Conservation (phyloP, 2,329 filamentous ascomycete species). For the Ilyonectria sp. region DNA sequence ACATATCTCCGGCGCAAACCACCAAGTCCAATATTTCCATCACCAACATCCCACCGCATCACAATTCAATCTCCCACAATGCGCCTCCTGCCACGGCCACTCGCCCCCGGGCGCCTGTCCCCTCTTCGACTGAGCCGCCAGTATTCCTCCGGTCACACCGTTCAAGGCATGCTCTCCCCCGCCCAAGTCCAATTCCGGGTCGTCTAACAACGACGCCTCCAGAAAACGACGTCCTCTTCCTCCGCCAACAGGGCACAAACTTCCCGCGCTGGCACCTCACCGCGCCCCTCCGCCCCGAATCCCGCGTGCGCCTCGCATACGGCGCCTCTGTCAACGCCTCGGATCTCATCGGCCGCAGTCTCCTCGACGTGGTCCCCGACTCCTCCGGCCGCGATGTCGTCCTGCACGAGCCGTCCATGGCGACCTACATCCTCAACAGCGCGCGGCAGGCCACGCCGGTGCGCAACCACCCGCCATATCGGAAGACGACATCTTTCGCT, state of each 20-base stretch:
- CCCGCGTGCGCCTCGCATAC: conserved; percentile 57
- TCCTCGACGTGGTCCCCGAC: conserved; percentile 72
- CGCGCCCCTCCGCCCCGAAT: conserved; percentile 51
- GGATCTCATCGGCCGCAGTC: conserved; percentile 75
- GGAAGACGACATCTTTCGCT: not conserved
- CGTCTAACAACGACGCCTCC: conserved; percentile 26
- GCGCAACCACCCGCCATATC: conserved; percentile 9
- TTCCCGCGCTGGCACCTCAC: conserved; percentile 58
- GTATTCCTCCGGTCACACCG: conserved; percentile 48
- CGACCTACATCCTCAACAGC: conserved; percentile 79
- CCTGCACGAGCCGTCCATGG: conserved; percentile 76
- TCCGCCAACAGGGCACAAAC: conserved; percentile 56
- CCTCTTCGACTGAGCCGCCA: conserved; percentile 20
- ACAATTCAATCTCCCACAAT: conserved; percentile 28
- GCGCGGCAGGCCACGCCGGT: conserved; percentile 81
- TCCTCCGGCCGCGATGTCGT: conserved; percentile 66
- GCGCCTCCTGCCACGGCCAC: conserved; percentile 31
- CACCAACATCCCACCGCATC: conserved; percentile 25
- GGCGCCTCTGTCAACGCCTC: conserved; percentile 64
- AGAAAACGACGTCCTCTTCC: conserved; percentile 60
- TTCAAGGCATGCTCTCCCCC: conserved; percentile 44
- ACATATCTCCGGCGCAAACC: conserved; percentile 45
- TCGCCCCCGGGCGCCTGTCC: conserved; percentile 12
- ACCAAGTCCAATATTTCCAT: conserved; percentile 33
- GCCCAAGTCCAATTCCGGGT: conserved; percentile 17